Base-by-base conservation (phyloP, 1,284 basidiomycete species). In the Mycosarcoma mackinlayi region DNA sequence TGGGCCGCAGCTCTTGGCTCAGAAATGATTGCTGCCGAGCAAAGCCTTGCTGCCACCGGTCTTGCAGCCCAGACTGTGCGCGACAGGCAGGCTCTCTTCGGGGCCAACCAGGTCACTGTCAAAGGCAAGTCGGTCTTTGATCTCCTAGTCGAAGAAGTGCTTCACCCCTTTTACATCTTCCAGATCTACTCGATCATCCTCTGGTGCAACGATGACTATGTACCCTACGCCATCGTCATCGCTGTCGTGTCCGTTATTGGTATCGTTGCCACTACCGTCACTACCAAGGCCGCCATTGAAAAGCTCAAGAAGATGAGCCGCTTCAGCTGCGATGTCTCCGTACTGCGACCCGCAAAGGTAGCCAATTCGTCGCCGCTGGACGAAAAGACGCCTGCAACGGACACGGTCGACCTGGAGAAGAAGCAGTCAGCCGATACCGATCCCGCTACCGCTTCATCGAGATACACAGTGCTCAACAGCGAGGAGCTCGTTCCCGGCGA, bases 151-250 rank as follows among this genome's bases (percentile, higher is more conserved):
- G 59, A 67, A 16, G 74, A 76, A 24, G 72, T 59, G 3, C 62
- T 72, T 10, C 71, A 76, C 21, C 74, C 74, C 8, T 75, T 76
- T 50, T 76, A 76, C 54, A 65, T 75, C 39, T 75, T 76, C 45
- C 54, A 61, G 53, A 52, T 75, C 33, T 62, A 57, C 44, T 62
- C 68, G 13, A 71, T 75, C 51, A 46, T 62, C 6, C 47, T 76
- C 5, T 76, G 73, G 73, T 56, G 33, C 45, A 58, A 64, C 55
- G 74, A 76, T 39, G 62, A 74, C 0, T 76, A 76, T 40, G 54
- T 61, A 0, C 59, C 59, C 1, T 76, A 74, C 24, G 73, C 71
- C 18, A 49, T 64, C 30, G 71, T 70, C 35, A 72, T 73, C 30
- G 56, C 19, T 10, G 37, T 55, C 35, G 58, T 76, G 1, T 68